Evolutionary conservation across 140 eudicot species (phyloP), one percentile per base, ranked within the genome.

Genomic region (Erigeron philadelphicus): DNA sequence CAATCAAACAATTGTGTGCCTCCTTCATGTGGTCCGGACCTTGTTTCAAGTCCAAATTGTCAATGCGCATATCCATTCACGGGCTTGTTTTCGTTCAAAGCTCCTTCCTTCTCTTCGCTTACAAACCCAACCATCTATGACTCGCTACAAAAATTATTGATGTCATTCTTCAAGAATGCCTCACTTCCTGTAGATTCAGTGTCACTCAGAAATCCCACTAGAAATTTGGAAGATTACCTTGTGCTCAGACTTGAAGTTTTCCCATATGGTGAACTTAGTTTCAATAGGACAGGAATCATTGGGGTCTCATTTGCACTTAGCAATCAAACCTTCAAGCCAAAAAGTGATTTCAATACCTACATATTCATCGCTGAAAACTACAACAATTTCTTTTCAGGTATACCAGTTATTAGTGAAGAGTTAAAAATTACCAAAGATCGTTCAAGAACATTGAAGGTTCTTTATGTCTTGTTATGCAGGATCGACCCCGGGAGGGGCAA

Each of bases 31-130:
- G 75, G 41, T 18, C 40, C 85, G 13, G 73, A 67, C 76, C 80
- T 72, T 82, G 49, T 70, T 68, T 46, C 80, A 12, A 90, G 97
- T 73, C 94, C 90, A 12, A 87, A 69, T 7, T 90, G 97, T 81
- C 17, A 15, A 64, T 90, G 97, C 72, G 87, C 87, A 19, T 62
- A 66, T 84, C 97, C 96, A 63, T 90, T 83, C 72, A 66, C 52
- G 6, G 97, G 94, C 43, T 76, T 44, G 21, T 70, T 90, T 23
- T 38, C 46, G n/a, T 85, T 90, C 70, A 80, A 81, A 66, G 87
- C 87, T 62, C 94, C 87, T 66, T 74, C 84, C 42, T 90, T 90
- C 70, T 83, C 94, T 50, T 49, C 78, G 81, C 59, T 82, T 63
- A 81, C 55, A 38, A 86, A 85, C 64, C 0, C 78, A 3, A 85